Evolutionary conservation across 2,329 filamentous ascomycete species (phyloP).

Genomic region (Apiospora aurea): DNA sequence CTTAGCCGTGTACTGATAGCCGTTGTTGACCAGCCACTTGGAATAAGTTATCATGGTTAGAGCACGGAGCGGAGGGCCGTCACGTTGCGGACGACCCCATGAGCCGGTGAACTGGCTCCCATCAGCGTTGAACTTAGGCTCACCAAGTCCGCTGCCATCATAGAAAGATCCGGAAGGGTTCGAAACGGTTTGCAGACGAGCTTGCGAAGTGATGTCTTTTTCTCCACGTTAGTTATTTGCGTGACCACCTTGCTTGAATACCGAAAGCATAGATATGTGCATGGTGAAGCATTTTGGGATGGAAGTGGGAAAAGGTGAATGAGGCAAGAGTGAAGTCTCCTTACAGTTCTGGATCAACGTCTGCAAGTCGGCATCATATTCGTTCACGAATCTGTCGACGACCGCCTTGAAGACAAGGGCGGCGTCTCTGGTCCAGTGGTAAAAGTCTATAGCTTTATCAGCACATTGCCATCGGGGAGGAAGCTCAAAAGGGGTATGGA

Average conservation of each 20-base stretch:
- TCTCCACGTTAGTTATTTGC: neutral
- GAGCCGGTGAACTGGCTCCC: constrained; percentile 67
- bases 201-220: constrained; percentile 66
- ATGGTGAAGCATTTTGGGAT: neutral
- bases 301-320: too few relatives aligned
- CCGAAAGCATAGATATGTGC: too few relatives aligned
- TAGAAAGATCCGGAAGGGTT: constrained; percentile 71
- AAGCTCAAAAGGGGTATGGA: neutral
- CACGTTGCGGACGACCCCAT: constrained; percentile 82
- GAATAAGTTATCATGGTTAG: constrained; percentile 76
- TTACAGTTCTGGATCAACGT: constrained; percentile 66
- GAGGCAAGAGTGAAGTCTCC: neutral
- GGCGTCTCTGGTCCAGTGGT: constrained; percentile 80
- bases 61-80: constrained; percentile 79
- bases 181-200: constrained; percentile 68
- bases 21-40: constrained; percentile 73
- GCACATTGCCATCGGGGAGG: constrained; percentile 10
- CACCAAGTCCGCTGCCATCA: constrained; percentile 65
- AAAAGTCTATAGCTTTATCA: constrained; percentile 64
- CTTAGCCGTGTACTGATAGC: constrained; percentile 63
- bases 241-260: neutral
- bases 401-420: constrained; percentile 74
- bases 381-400: constrained; percentile 68
- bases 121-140: constrained; percentile 77
- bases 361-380: constrained; percentile 65